Evolutionary conservation across 495 filamentous ascomycete species (phyloP).

Genomic region (Neurospora intermedia): DNA sequence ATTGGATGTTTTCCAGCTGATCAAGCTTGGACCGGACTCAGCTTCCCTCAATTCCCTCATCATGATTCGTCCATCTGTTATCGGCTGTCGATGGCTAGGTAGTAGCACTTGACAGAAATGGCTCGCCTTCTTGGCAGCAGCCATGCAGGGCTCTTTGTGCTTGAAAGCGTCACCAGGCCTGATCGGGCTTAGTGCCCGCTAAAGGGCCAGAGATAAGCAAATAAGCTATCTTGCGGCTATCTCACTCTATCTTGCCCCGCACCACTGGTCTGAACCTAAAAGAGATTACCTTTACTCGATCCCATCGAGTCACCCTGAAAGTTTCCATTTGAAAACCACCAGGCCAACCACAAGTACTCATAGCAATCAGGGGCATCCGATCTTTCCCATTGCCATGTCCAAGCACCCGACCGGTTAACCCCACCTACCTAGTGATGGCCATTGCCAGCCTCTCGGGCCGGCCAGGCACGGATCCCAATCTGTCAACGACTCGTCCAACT

Average conservation of each 20-base stretch:
- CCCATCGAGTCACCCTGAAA: constrained; percentile 12
- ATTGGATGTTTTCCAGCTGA: neutral
- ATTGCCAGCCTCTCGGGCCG: neutral
- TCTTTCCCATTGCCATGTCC: neutral
- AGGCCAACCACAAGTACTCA: neutral
- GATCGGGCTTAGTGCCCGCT: neutral
- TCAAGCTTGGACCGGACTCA: neutral
- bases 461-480: neutral
- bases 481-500: neutral
- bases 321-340: neutral
- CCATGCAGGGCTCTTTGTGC: neutral
- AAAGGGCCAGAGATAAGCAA: neutral
- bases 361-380: neutral
- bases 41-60: neutral
- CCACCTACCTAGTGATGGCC: neutral
- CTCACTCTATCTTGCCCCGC: constrained; percentile 4
- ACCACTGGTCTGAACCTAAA: neutral
- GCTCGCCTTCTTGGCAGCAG: neutral
- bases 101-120: no score
- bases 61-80: neutral
- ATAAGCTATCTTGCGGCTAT: constrained; percentile 5
- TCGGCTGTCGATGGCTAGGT: neutral
- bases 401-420: neutral
- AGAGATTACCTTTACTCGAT: constrained; percentile 10
- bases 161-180: neutral